phyloP scores from a whole-genome alignment of 139 green algal species.

The Chlamydomonas incerta region DNA sequence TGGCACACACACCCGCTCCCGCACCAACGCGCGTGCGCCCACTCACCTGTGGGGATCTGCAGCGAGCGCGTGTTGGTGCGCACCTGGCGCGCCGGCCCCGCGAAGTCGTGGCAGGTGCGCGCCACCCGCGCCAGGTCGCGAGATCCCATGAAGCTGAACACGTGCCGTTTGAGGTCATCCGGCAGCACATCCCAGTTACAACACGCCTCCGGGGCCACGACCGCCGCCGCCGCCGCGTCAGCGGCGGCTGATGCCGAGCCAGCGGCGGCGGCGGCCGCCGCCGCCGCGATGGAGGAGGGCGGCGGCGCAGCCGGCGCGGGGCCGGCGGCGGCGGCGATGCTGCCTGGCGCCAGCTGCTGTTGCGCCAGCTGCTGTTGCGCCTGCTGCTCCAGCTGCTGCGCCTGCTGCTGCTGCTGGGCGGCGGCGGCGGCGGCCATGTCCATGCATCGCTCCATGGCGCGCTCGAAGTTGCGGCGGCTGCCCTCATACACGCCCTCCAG shows the following conservation, averaged over 20 bases:
- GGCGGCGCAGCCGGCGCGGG: no score
- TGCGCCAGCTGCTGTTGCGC: no score
- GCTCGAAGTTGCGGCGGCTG: neutral
- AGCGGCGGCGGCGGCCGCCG: neutral
- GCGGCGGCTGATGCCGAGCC: no score
- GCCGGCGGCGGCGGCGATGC: no score
- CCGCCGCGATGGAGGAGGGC: no score
- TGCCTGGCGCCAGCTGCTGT: no score
- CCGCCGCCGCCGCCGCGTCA: neutral
- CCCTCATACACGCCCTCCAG: conserved; percentile 1
- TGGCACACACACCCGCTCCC: neutral
- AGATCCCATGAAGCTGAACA: conserved; percentile 31
- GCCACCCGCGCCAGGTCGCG: conserved; percentile 42
- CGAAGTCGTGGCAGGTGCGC: conserved; percentile 54
- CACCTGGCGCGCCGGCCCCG: conserved; percentile 1
- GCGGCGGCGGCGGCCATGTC: neutral
- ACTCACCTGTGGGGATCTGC: conserved; percentile 46
- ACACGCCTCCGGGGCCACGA: no score
- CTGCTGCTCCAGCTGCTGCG: no score
- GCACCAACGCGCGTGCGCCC: neutral
- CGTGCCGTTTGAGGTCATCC: conserved; percentile 32
- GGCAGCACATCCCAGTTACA: conserved; percentile 40
- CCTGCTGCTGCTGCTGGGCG: no score
- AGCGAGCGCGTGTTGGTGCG: conserved; percentile 37
- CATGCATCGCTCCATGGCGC: conserved; percentile 11